phyloP scores from a whole-genome alignment of 306 rosid genomes.

The Medicago lupulina region DNA sequence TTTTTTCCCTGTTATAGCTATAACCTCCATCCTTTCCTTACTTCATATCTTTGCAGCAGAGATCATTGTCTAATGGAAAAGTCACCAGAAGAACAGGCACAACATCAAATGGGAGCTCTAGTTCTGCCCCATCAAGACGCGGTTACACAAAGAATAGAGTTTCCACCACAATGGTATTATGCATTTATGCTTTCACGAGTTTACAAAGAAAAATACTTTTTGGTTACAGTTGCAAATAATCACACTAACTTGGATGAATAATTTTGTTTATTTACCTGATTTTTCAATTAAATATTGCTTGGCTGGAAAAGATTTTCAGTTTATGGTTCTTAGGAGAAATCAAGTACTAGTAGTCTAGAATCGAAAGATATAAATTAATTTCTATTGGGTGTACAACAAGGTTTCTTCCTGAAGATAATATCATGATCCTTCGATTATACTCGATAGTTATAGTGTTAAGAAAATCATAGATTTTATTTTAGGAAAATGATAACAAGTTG shows the following conservation, averaged over 20 bases:
- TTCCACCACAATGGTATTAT: slow-evolving; percentile 65
- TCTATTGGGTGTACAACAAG: background rate
- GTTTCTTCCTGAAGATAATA: slow-evolving; percentile 9
- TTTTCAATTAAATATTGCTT: too few species aligned
- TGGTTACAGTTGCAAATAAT: too few species aligned
- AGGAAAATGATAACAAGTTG: too few species aligned
- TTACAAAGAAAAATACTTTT: too few species aligned
- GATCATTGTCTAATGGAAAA: slow-evolving; percentile 64
- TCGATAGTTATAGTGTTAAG: background rate
- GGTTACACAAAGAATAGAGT: slow-evolving; percentile 67
- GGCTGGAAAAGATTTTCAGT: slow-evolving; percentile 18
- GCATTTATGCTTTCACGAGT: slow-evolving; percentile 17
- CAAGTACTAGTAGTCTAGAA: too few species aligned
- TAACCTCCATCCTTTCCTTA: too few species aligned
- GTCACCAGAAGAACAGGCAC: slow-evolving; percentile 55
- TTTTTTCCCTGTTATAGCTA: too few species aligned
- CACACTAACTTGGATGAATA: too few species aligned
- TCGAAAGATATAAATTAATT: too few species aligned
- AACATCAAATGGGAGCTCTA: slow-evolving; percentile 51
- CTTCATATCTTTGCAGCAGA: slow-evolving; percentile 46
- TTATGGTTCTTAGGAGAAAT: slow-evolving; percentile 6
- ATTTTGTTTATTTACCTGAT: too few species aligned
- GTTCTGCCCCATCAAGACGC: slow-evolving; percentile 55
- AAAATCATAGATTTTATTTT: background rate
- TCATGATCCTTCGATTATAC: slow-evolving; percentile 3